Evolutionary conservation across 257 asterid genomes (phyloP), one percentile per base, ranked within the genome.

Genomic region (Nyctanthes arbortristis): DNA sequence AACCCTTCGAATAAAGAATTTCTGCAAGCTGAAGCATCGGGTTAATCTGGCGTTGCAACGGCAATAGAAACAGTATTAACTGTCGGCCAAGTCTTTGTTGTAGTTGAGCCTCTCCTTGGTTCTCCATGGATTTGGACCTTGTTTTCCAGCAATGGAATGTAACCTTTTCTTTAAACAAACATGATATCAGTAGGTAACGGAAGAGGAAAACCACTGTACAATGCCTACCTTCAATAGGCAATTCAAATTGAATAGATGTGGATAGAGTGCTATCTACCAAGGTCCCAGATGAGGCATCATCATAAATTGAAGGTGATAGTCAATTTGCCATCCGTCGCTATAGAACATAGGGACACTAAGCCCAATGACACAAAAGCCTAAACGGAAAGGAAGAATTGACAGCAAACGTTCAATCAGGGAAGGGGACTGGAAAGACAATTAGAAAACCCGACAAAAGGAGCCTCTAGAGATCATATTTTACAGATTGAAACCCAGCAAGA

Each of bases 1-100:
- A 81, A 1, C 84, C 87, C 5, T 43, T 57, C 0, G 82, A 77
- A 14, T 81, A 68, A 18, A 86, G 89, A 25, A 84, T 81, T 76
- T 65, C 66, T 0, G 84, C 89, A 0, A 86, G 81, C 36, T 84
- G 85, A 28, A 86, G 81, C 75, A 80, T 77, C 6, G 89, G 89
- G 25, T 31, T 79, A 63, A 86, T 70, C 56, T 86, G 87, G 78
- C 92, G 89, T 40, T 84, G 89, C 30, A 75, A 75, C 2, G 75
- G 82, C 24, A 33, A 56, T 0, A 75, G 89, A 43, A 83, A 76
- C 10, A 83, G 31, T 34, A 83, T 30, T n/a, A 79, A 49, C 58
- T 49, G 58, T 28, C 58, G 58, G 30, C 58, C 58, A 12, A 49
- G 58, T 49, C 58, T 49, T 49, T 49, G 13, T 49, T 49, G 58